Evolutionary conservation across 345 rosid genomes (phyloP).

Genomic region (Citrus sinensis): DVS_A1.0 CM039161.1:2178001-2178500

Average conservation of each 20-base stretch:
- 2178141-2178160: neutral
- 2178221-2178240: slow-evolving; percentile 55
- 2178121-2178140: neutral
- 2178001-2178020: neutral
- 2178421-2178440: slow-evolving; percentile 94
- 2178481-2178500: slow-evolving; percentile 93
- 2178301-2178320: slow-evolving; percentile 68
- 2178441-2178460: slow-evolving; percentile 83
- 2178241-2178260: slow-evolving; percentile 43
- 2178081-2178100: neutral
- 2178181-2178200: slow-evolving; percentile 1
- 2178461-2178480: slow-evolving; percentile 79
- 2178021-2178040: neutral
- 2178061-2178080: neutral
- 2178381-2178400: slow-evolving; percentile 91
- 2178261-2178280: slow-evolving; percentile 81
- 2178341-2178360: slow-evolving; percentile 94
- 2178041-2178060: neutral
- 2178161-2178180: neutral
- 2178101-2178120: neutral
- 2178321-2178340: slow-evolving; percentile 86
- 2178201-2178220: slow-evolving; percentile 41
- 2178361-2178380: slow-evolving; percentile 95
- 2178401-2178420: slow-evolving; percentile 79
- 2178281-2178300: slow-evolving; percentile 85